Conservation (phyloP, 495 filamentous ascomycete species). For the Aspergillus campestris region DNA sequence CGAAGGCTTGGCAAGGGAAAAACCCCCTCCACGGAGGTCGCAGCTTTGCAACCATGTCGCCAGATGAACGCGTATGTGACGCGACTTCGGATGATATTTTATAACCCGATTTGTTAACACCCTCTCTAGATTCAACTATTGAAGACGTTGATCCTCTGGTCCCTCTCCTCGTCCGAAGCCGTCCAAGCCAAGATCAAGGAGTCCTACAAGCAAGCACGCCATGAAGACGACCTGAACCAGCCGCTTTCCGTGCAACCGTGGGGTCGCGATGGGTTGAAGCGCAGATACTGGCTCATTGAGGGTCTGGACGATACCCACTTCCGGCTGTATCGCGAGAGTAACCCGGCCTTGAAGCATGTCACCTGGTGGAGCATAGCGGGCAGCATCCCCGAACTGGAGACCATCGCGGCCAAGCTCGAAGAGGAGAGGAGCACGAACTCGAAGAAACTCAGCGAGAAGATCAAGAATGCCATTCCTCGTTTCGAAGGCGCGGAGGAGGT, state of each 20-base stretch:
- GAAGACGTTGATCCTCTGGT: constrained; percentile 77
- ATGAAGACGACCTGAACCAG: constrained; percentile 89
- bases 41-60: constrained; percentile 70
- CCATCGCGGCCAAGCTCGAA: constrained; percentile 63
- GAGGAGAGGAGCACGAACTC: constrained; percentile 74
- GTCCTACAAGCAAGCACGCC: constrained; percentile 80
- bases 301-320: constrained; percentile 91
- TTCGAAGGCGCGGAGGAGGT: constrained; percentile 93
- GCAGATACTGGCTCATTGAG: constrained; percentile 89
- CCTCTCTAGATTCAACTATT: constrained; percentile 67
- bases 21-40: constrained; percentile 74
- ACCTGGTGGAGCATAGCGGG: constrained; percentile 93
- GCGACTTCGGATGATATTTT: constrained; percentile 6
- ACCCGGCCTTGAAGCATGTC: constrained; percentile 63
- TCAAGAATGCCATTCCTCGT: constrained; percentile 74
- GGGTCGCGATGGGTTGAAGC: constrained; percentile 84
- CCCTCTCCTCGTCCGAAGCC: constrained; percentile 80
- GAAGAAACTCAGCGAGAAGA: constrained; percentile 64
- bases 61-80: constrained; percentile 66
- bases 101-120: constrained; percentile 11
- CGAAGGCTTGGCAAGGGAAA: constrained; percentile 72
- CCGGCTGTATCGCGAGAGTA: constrained; percentile 90
- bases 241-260: constrained; percentile 90
- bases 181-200: constrained; percentile 73
- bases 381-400: constrained; percentile 75